Base-by-base conservation (phyloP, 805 yeast species). In the Candida palmyrensis region DNA sequence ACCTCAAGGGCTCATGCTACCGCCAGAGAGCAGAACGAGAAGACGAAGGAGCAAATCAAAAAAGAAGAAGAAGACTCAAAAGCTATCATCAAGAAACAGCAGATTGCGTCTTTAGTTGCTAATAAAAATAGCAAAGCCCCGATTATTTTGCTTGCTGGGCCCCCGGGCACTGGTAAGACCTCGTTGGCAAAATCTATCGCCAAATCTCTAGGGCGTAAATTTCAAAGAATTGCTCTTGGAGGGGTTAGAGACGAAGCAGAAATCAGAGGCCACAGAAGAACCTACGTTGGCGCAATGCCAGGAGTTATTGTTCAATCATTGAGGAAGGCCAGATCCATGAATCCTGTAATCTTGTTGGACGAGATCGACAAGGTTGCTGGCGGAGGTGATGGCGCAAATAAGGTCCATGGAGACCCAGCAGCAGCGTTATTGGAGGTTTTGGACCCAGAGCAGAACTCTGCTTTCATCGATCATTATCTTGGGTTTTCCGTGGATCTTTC, bases 121-220 rank as follows among this genome's bases (percentile, higher is more conserved):
- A 49, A 61, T 1, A 58, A 53, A 27, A 49, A 53, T 34, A 64
- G 64, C 41, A 68, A 64, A 48, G 74, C 94, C 1, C 96, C 96
- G 5, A 86, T 87, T 27, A 56, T 87, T 26, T 66, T 87, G 55
- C 68, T 87, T 37, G 86, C 85, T 5, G 96, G 96, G 1, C 96
- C 96, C 8, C 96, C 96, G 0, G 96, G 96, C 23, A 92, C 86
- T 10, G 96, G 96, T 18, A 87, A 87, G 54, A 87, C 96, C 0
- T 81, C 92, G 1, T 64, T 87, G 36, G 95, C 95, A 4, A 77
- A 78, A 48, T 82, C 94, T 0, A 75, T 87, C 30, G 95, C 96
- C 1, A 59, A 67, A 8, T 76, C 90, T 4, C 58, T 87, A 36
- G 80, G 83, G 0, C 69, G 94, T 29, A 74, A 77, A 38, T 82